These are phyloP conservation scores for Phylloporus sp. DNA, from an alignment of 768 basidiomycete species.

Conservation along the genomic window DNA sequence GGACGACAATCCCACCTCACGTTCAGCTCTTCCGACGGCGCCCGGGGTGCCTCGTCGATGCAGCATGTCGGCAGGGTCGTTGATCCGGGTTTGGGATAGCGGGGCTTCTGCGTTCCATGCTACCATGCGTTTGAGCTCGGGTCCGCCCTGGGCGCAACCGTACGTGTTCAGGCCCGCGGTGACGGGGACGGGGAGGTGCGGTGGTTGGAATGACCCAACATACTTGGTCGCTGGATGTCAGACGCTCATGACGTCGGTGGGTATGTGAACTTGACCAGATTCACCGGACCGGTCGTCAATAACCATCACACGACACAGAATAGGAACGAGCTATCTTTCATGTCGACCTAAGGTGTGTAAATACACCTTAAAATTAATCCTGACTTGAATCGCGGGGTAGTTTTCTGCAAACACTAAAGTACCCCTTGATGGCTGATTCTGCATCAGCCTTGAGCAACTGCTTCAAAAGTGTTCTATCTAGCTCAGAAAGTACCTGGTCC, in stretches of 20 bases:
- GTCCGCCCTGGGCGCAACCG: background rate
- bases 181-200: background rate
- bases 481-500: background rate
- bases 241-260: background rate
- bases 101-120: background rate
- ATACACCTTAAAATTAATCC: too few relatives aligned
- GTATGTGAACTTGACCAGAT: too few relatives aligned
- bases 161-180: background rate
- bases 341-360: too few relatives aligned
- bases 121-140: background rate
- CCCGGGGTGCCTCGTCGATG: constrained; percentile 23
- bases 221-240: background rate
- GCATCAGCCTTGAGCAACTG: constrained; percentile 20
- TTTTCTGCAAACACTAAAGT: background rate
- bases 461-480: constrained; percentile 1
- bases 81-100: background rate
- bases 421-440: constrained; percentile 10
- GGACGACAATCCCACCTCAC: background rate
- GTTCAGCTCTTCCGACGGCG: background rate
- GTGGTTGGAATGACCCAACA: too few relatives aligned
- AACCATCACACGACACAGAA: too few relatives aligned
- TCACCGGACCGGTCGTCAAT: too few relatives aligned
- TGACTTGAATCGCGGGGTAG: constrained; percentile 3
- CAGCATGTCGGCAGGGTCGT: constrained; percentile 23
- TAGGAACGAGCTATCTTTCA: too few relatives aligned